Conservation (phyloP, 768 basidiomycete species). For the Tricholoma saponaceum region DNA sequence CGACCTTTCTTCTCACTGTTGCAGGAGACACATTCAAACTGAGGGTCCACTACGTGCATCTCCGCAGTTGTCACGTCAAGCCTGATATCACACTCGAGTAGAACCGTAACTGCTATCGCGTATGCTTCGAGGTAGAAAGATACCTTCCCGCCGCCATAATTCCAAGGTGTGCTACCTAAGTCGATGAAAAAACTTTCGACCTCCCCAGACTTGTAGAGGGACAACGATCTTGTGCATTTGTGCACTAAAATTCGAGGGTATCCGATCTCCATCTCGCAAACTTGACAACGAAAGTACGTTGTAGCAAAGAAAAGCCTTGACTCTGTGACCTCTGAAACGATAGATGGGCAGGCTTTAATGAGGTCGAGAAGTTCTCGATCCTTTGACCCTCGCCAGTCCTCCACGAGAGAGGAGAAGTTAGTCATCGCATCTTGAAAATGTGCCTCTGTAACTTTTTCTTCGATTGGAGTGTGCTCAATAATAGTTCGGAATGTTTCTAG, state of each 20-base stretch:
- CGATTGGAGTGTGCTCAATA: slow-evolving; percentile 13
- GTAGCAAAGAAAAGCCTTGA: slow-evolving; percentile 4
- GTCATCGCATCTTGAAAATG: slow-evolving; percentile 12
- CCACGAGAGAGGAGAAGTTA: slow-evolving; percentile 8
- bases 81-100: neutral
- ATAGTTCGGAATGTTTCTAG: slow-evolving; percentile 11
- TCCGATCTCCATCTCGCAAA: neutral
- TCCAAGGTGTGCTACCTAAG: slow-evolving; percentile 5
- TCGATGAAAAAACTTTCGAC: neutral
- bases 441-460: slow-evolving; percentile 8
- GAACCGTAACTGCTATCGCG: slow-evolving; percentile 1
- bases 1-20: slow-evolving; percentile 7
- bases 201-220: neutral
- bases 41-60: neutral
- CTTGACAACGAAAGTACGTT: slow-evolving; percentile 6
- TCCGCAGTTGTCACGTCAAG: no score
- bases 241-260: slow-evolving; percentile 12
- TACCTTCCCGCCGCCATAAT: neutral
- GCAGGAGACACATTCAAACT: slow-evolving; percentile 11
- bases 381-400: slow-evolving; percentile 12
- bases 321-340: neutral
- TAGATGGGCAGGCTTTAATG: slow-evolving; percentile 3
- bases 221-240: neutral
- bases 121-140: slow-evolving; percentile 3
- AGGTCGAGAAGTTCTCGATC: slow-evolving; percentile 10